Evolutionary conservation across 176 grass and related monocot genomes (phyloP).

Genomic region (Ensete glaucum): DNA sequence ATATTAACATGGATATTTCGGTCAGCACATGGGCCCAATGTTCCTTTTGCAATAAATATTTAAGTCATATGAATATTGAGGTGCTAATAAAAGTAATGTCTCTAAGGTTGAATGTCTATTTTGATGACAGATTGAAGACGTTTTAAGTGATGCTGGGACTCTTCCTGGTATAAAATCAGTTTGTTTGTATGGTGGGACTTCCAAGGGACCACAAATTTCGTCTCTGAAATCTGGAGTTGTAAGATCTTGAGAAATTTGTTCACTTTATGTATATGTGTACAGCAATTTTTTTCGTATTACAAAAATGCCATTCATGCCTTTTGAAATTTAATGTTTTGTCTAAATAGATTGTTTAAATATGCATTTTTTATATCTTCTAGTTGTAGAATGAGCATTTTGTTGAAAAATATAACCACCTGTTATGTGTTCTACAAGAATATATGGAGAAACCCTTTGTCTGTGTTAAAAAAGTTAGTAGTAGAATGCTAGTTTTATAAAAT

Average conservation of each 20-base stretch:
- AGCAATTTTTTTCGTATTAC: too few species aligned
- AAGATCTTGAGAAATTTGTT: conserved; percentile 24
- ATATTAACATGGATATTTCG: neutral
- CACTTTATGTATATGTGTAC: too few species aligned
- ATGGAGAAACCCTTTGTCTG: too few species aligned
- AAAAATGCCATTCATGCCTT: too few species aligned
- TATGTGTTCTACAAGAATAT: too few species aligned
- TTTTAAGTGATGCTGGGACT: conserved; percentile 71
- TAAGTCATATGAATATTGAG: neutral
- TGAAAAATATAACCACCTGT: too few species aligned
- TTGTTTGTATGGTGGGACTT: conserved; percentile 92
- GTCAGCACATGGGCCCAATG: neutral
- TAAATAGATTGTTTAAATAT: too few species aligned
- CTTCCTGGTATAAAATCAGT: conserved; percentile 69
- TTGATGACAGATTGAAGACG: conserved; percentile 68
- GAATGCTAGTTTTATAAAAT: too few species aligned
- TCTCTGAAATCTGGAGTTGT: conserved; percentile 94
- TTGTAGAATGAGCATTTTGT: too few species aligned
- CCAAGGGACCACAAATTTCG: conserved; percentile 90
- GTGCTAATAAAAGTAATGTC: neutral
- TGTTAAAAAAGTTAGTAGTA: too few species aligned
- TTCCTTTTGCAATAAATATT: neutral
- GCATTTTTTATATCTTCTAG: too few species aligned
- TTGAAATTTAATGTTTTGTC: too few species aligned
- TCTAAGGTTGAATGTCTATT: conserved; percentile 13